phyloP scores from a whole-genome alignment of 257 asterid genomes.

The Solanum rostratum region DNA sequence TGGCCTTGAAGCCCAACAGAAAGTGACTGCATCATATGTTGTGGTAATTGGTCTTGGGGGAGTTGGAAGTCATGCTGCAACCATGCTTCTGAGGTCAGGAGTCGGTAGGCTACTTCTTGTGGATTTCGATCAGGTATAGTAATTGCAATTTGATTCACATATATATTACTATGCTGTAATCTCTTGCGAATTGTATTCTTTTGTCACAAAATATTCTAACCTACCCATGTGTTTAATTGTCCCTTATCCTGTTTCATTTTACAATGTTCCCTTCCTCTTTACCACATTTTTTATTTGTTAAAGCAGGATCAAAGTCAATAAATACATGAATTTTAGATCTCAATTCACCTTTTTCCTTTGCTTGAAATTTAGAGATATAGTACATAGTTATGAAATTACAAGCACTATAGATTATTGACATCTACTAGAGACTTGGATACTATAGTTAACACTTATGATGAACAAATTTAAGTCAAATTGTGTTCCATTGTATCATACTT shows the following conservation, averaged over 20 bases:
- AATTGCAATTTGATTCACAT: neutral
- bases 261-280: neutral
- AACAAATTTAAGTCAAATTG: neutral
- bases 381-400: neutral
- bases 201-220: neutral
- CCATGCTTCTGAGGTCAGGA: constrained; percentile 94
- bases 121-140: constrained; percentile 83
- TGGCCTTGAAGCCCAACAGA: constrained; percentile 70
- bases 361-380: neutral
- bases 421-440: neutral
- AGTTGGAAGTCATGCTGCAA: constrained; percentile 98
- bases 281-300: neutral
- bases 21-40: constrained; percentile 69
- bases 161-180: neutral
- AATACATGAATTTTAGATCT: neutral
- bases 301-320: neutral
- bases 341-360: neutral
- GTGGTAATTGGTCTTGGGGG: constrained; percentile 99
- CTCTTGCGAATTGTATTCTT: neutral
- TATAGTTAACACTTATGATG: too few relatives aligned
- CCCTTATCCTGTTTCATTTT: neutral
- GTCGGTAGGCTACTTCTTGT: constrained; percentile 87
- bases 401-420: neutral
- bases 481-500: neutral
- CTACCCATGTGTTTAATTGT: neutral